Evolutionary conservation across 768 basidiomycete species (phyloP), one percentile per base, ranked within the genome.

Genomic region (Hydnomerulius pinastri): DNA sequence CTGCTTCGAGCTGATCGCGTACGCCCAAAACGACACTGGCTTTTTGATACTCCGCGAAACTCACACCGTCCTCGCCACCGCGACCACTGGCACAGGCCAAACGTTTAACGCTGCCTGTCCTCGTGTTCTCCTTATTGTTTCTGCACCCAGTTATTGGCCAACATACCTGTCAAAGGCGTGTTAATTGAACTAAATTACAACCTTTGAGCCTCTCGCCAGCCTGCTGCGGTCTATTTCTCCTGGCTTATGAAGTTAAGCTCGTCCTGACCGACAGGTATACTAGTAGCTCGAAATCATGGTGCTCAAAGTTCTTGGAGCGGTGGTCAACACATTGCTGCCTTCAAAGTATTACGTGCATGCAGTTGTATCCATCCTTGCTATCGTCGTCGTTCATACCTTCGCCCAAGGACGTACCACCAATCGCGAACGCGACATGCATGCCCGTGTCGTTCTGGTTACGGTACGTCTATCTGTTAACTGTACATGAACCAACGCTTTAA

Each of bases 391-490:
- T 20, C 77, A 78, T 43, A 75, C 82, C 15, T 81, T 87, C 62
- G 73, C 81, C 5, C 87, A 88, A 66, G 89, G 90, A 20, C 75
- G 83, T 2, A 74, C 68, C n/a, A 90, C 89, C 3, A 81, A 68
- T 52, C 71, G 91, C 18, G 89, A 92, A 55, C 74, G 90, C 43
- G 84, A 87, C 60, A 71, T 93, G 38, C 88, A 92, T 72, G 83
- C 81, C 0, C 76, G 89, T 3, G 77, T 79, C 3, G 72, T 92
- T 20, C 67, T 93, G 8, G 68, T 92, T 8, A 92, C 90, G 18
- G 90, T 86, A 60, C 51, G 80, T 70, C 35, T 2, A 30, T 11
- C 21, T 1, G 10, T 43, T 28, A 6, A 30, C 41, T 7, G 2
- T 8, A 40, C 15, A 3, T 20, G 44, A 43, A 30, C 17, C 0